These are phyloP conservation scores for Madurella fahalii DNA, from an alignment of 2,329 filamentous ascomycete species.

Conservation along the genomic window DNA sequence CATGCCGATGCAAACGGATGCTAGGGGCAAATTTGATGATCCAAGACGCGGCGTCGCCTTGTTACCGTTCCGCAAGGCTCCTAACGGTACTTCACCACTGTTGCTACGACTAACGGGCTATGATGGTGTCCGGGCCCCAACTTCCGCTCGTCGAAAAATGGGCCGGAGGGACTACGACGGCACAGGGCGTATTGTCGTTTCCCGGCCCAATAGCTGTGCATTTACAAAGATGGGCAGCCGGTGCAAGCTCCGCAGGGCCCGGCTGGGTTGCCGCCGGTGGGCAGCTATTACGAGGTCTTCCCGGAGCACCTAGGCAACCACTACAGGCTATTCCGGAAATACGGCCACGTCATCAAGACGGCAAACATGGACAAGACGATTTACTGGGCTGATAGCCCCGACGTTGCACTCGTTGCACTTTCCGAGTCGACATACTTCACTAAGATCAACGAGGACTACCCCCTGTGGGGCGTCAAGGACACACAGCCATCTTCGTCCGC, in stretches of 20 bases:
- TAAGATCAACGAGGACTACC: constrained; percentile 51
- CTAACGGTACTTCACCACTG: too few species aligned
- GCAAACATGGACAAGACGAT: constrained; percentile 46
- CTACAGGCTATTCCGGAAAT: constrained; percentile 50
- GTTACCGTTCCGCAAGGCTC: too few species aligned
- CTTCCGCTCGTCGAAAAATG: too few species aligned
- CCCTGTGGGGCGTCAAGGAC: constrained; percentile 42
- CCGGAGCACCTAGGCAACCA: constrained; percentile 49
- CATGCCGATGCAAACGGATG: too few species aligned
- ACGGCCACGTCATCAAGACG: constrained; percentile 45
- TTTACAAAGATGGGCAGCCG: too few species aligned
- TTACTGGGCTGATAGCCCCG: constrained; percentile 50
- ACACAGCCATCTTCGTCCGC: constrained; percentile 42
- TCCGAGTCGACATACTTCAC: constrained; percentile 50
- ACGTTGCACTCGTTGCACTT: constrained; percentile 43
- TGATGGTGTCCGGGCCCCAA: too few species aligned
- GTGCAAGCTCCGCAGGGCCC: not conserved
- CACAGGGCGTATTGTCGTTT: too few species aligned
- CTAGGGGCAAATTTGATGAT: too few species aligned
- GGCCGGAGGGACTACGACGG: too few species aligned
- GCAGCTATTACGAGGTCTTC: not conserved
- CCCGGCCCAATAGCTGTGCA: too few species aligned
- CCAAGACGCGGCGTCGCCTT: too few species aligned
- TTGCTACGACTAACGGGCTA: too few species aligned
- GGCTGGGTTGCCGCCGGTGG: not conserved